A percentile compares a stretch with the other conserved stretches of the same genome.
These are phyloP conservation scores for Auriculariales sp. DNA, from an alignment of 768 basidiomycete genomes.

Conservation along the genomic window DNA sequence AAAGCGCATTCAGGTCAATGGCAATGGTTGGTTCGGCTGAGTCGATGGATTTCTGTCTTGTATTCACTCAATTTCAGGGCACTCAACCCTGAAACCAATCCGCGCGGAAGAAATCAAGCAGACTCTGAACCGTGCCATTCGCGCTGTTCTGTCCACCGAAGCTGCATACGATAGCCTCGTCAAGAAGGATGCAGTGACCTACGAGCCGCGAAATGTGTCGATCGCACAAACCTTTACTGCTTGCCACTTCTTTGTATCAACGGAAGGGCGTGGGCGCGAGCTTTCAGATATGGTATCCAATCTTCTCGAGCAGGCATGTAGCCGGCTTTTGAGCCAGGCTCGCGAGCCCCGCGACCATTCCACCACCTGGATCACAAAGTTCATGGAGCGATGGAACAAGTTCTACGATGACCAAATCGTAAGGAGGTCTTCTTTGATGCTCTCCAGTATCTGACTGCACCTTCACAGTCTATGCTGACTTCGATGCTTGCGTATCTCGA, in stretches of 20 bases:
- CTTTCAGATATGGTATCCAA: slow-evolving; percentile 43
- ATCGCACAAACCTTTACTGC: background rate
- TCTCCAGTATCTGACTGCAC: background rate
- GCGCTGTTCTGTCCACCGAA: background rate
- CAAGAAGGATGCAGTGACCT: no score
- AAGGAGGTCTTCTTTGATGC: slow-evolving; percentile 15
- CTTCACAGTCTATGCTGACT: slow-evolving; percentile 34
- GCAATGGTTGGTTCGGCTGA: background rate
- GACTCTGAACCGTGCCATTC: background rate
- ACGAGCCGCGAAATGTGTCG: no score
- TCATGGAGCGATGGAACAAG: slow-evolving; percentile 33
- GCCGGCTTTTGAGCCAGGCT: slow-evolving; percentile 21
- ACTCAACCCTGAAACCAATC: background rate
- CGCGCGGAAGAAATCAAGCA: background rate
- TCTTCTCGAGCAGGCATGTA: slow-evolving; percentile 44
- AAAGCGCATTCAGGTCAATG: background rate
- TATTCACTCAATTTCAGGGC: background rate
- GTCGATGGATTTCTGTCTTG: background rate
- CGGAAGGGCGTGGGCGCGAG: slow-evolving; percentile 32
- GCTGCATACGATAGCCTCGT: background rate
- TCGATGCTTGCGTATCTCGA: slow-evolving; percentile 62
- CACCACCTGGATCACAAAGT: slow-evolving; percentile 41
- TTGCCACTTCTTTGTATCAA: slow-evolving; percentile 5
- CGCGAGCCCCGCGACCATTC: slow-evolving; percentile 11
- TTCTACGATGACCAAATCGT: slow-evolving; percentile 59